Evolutionary conservation across 192 early-diverging fungal genomes (phyloP).

Genomic region (Entomortierella beljakovae): DNA sequence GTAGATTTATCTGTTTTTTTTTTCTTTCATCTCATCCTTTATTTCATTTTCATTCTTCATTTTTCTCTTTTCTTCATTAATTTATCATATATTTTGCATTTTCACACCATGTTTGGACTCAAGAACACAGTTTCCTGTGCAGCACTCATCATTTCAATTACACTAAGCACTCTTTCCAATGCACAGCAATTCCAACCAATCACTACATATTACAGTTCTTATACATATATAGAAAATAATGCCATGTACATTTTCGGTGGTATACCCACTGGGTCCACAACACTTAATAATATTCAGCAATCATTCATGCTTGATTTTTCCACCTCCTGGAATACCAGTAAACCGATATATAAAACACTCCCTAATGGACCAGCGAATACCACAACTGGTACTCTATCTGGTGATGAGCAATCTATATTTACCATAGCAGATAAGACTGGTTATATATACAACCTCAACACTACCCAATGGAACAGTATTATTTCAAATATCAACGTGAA

Average conservation of each 20-base stretch:
- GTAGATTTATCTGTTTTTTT: no score
- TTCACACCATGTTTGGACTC: no score
- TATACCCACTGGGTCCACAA: neutral
- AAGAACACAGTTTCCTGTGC: no score
- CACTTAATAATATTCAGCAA: slow-evolving; percentile 1
- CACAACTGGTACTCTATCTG: neutral
- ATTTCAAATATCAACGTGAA: neutral
- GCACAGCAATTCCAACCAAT: no score
- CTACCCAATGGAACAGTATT: neutral
- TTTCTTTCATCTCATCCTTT: no score
- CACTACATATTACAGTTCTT: no score
- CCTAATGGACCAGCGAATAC: neutral
- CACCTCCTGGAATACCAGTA: slow-evolving; percentile 5
- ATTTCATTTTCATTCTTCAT: no score
- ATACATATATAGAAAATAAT: neutral
- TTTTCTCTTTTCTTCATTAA: no score
- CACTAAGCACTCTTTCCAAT: no score
- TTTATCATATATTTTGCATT: no score
- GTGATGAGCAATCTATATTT: neutral
- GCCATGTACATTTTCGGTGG: neutral
- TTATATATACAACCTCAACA: neutral
- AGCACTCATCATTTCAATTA: no score
- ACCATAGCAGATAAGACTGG: neutral
- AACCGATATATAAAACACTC: slow-evolving; percentile 6
- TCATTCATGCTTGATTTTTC: slow-evolving; percentile 26